Conservation (phyloP, 306 rosid species). For the Urtica urens region DNA sequence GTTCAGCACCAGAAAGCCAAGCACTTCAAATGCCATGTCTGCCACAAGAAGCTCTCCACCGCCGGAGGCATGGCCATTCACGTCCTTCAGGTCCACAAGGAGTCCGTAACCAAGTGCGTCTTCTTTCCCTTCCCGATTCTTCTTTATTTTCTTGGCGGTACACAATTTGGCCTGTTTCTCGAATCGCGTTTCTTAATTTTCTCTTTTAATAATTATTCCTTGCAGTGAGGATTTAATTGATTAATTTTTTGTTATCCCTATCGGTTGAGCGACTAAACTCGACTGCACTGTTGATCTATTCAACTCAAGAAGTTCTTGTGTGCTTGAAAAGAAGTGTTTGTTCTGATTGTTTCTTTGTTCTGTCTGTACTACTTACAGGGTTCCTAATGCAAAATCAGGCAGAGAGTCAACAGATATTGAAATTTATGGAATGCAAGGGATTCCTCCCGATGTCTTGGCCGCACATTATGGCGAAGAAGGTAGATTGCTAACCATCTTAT, state of each 20-base stretch:
- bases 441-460: conserved; percentile 78
- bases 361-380: no score
- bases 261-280: no score
- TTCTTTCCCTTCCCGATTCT: neutral
- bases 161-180: neutral
- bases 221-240: no score
- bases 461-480: conserved; percentile 99
- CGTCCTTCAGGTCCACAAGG: conserved; percentile 98
- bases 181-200: no score
- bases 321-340: neutral
- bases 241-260: no score
- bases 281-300: neutral
- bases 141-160: neutral
- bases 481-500: conserved; percentile 11
- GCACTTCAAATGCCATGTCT: conserved; percentile 95
- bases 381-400: conserved; percentile 89
- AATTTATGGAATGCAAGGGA: conserved; percentile 99
- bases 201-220: no score
- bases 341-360: neutral
- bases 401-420: conserved; percentile 91
- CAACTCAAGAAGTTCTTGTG: no score
- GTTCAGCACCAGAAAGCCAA: conserved; percentile 99
- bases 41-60: conserved; percentile 97
- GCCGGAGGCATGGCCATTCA: conserved; percentile 99
- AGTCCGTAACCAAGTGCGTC: conserved; percentile 72